phyloP scores from a whole-genome alignment of 169 alveolate species.

The Plasmodium billcollinsi region DNA sequence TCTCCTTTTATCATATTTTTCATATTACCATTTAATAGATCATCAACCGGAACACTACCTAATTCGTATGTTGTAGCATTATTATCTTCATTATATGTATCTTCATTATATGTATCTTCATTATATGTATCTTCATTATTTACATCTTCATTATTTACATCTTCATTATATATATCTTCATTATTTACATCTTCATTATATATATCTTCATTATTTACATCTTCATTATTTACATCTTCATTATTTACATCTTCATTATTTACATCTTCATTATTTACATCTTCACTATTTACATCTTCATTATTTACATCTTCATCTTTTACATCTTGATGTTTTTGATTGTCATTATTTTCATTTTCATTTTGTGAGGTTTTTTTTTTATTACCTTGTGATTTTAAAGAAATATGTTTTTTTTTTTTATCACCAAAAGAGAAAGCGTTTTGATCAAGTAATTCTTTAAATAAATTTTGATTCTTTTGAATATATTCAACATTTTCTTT shows the following conservation, averaged over 20 bases:
- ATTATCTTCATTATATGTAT: neutral
- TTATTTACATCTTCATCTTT: neutral
- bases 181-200: neutral
- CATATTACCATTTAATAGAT: constrained; percentile 11
- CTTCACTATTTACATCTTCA: neutral
- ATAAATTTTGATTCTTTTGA: neutral
- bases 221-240: neutral
- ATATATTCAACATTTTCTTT: constrained; percentile 6
- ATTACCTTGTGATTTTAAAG: too few species aligned
- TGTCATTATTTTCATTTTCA: neutral
- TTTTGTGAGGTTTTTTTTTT: neutral
- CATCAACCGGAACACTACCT: constrained; percentile 5
- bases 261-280: neutral
- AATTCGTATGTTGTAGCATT: neutral
- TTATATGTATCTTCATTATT: neutral
- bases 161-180: neutral
- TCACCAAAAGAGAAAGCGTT: too few species aligned
- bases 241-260: neutral
- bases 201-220: neutral
- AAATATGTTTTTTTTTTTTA: too few species aligned
- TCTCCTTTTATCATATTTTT: constrained; percentile 18
- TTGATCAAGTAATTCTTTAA: neutral
- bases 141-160: neutral
- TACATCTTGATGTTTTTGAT: neutral
- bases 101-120: neutral